phyloP scores from a whole-genome alignment of 768 basidiomycete genomes.

The Termitomyces sp. region DNA sequence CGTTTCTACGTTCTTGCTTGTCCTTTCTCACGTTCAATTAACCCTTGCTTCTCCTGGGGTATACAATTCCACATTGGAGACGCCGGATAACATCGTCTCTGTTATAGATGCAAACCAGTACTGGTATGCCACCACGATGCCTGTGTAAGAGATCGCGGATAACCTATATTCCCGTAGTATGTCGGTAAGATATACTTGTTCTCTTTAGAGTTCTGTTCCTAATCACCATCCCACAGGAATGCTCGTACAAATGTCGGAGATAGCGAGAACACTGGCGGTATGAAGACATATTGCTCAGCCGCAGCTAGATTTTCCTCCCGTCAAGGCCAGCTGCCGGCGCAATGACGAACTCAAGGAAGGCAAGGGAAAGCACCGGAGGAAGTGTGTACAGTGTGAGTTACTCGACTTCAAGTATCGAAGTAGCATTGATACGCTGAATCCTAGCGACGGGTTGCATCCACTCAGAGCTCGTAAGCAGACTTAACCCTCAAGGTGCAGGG shows the following conservation, averaged over 20 bases:
- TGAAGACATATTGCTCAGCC: constrained; percentile 48
- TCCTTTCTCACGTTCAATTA: neutral
- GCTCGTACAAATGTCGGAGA: constrained; percentile 51
- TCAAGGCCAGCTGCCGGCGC: constrained; percentile 39
- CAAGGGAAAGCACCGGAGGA: constrained; percentile 29
- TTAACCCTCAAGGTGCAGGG: constrained; percentile 43
- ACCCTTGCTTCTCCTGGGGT: neutral
- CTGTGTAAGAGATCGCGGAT: neutral
- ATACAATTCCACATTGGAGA: constrained; percentile 12
- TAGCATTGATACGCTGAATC: neutral
- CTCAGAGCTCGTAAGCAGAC: constrained; percentile 32
- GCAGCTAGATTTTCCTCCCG: constrained; percentile 27
- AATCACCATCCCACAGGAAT: constrained; percentile 20
- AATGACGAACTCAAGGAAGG: constrained; percentile 43
- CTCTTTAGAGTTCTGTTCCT: neutral
- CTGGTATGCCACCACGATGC: constrained; percentile 30
- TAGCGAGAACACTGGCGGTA: constrained; percentile 47
- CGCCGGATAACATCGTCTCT: constrained; percentile 46
- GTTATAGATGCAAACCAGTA: constrained; percentile 35
- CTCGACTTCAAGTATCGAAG: neutral
- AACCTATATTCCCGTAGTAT: constrained; percentile 23
- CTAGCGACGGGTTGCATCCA: constrained; percentile 55
- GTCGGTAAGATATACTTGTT: constrained; percentile 23
- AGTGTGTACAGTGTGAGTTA: constrained; percentile 40
- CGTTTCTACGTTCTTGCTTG: neutral